phyloP scores from a whole-genome alignment of 495 filamentous ascomycete genomes.

The Aspergillus heteromorphus region DNA sequence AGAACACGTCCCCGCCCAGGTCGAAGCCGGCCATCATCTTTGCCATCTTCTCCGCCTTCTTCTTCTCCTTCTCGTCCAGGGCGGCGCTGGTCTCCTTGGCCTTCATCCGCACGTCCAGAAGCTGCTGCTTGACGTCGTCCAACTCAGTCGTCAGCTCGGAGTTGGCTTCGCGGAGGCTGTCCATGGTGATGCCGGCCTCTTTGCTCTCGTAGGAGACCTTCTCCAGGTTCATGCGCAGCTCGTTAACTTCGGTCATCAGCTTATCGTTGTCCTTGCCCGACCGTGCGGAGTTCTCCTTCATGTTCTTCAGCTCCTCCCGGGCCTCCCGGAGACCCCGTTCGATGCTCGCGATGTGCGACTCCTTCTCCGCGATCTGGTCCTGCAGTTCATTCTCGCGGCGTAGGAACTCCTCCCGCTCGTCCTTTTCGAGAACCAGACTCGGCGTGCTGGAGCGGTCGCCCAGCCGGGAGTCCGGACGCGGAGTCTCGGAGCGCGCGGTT shows the following conservation, averaged over 20 bases:
- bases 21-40: conserved; percentile 99
- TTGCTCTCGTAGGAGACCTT: conserved; percentile 93
- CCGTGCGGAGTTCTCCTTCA: conserved; percentile 78
- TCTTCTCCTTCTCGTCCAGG: conserved; percentile 93
- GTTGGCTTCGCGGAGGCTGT: conserved; percentile 93
- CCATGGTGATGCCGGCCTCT: conserved; percentile 95
- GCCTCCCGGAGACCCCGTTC: conserved; percentile 75
- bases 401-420: conserved; percentile 94
- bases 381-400: conserved; percentile 94
- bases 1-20: conserved; percentile 82
- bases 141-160: conserved; percentile 83
- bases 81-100: conserved; percentile 86
- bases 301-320: conserved; percentile 71
- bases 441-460: conserved; percentile 87
- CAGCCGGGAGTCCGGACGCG: conserved; percentile 71
- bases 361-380: conserved; percentile 90
- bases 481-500: conserved; percentile 50
- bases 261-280: conserved; percentile 83
- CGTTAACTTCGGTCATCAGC: conserved; percentile 76
- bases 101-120: conserved; percentile 90
- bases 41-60: conserved; percentile 97
- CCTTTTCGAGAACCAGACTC: conserved; percentile 84
- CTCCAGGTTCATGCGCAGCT: conserved; percentile 92
- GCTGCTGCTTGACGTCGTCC: conserved; percentile 93
- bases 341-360: conserved; percentile 68